phyloP scores from a whole-genome alignment of 73 alveolate species.

The Durusdinium trenchii region DNA sequence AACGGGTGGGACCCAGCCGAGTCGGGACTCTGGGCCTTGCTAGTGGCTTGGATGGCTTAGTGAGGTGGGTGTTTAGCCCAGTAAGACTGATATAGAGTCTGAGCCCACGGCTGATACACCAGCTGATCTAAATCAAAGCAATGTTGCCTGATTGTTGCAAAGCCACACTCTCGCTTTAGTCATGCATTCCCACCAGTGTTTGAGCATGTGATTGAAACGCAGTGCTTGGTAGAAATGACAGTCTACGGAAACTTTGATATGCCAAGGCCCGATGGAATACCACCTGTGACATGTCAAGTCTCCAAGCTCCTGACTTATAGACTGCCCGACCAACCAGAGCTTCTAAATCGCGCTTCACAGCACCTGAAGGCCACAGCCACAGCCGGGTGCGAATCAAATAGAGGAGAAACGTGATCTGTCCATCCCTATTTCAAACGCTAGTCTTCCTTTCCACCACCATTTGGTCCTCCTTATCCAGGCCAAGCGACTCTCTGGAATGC shows the following conservation, averaged over 20 bases:
- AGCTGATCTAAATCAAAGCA: conserved; percentile 94
- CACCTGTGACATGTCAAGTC: no score
- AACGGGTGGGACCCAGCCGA: no score
- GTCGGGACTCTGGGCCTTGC: no score
- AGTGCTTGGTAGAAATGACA: neutral
- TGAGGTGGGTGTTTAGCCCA: no score
- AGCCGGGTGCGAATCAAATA: neutral
- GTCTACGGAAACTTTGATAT: neutral
- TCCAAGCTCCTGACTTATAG: conserved; percentile 53
- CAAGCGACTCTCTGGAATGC: neutral
- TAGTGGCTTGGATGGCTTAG: no score
- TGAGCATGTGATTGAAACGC: neutral
- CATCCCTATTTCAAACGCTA: neutral
- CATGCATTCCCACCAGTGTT: neutral
- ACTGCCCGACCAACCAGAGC: conserved; percentile 92
- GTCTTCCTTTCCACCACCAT: no score
- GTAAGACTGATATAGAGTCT: neutral
- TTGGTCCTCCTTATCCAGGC: neutral
- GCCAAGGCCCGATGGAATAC: neutral
- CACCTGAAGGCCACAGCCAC: conserved; percentile 18
- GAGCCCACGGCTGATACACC: conserved; percentile 61
- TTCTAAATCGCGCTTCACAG: conserved; percentile 83
- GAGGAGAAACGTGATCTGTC: neutral
- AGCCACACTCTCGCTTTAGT: neutral
- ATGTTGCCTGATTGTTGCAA: conserved; percentile 22